Evolutionary conservation across 2,329 filamentous ascomycete genomes (phyloP).

Genomic region (Alternaria sp.): DNA sequence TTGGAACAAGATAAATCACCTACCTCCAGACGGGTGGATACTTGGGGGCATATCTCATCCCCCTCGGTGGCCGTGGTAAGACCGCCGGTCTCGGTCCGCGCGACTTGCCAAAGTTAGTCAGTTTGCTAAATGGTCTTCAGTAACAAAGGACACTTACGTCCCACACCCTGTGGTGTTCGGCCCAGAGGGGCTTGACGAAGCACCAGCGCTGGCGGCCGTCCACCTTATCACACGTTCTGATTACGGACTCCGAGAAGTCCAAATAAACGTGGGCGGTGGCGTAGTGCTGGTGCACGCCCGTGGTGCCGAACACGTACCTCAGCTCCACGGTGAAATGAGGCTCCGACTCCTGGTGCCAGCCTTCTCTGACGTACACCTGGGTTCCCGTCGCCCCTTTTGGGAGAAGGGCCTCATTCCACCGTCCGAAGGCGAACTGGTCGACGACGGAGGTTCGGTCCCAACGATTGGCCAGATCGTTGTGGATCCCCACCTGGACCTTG

Average conservation of each 20-base stretch:
- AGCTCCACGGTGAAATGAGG: constrained; percentile 15
- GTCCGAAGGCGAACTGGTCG: constrained; percentile 1
- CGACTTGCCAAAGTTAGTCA: constrained; percentile 1
- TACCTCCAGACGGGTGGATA: not conserved
- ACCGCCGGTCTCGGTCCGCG: not conserved
- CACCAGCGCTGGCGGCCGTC: not conserved
- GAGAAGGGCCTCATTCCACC: not conserved
- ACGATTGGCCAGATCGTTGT: not conserved
- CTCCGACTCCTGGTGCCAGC: constrained; percentile 7
- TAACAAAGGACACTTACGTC: not conserved
- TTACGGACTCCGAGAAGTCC: constrained; percentile 12
- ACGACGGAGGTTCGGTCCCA: not conserved
- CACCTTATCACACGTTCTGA: not conserved
- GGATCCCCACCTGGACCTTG: not conserved
- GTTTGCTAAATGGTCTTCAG: constrained; percentile 1
- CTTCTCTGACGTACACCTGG: constrained; percentile 1
- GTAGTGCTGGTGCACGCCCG: not conserved
- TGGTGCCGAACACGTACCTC: not conserved
- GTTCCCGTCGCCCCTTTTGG: not conserved
- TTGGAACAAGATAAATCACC: not conserved
- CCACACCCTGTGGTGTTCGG: not conserved
- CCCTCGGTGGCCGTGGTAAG: not conserved
- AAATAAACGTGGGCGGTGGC: constrained; percentile 13
- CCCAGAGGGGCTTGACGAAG: not conserved
- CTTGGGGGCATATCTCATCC: not conserved